Evolutionary conservation across 148 eudicot genomes (phyloP).

Genomic region (Bassia scoparia): DNA sequence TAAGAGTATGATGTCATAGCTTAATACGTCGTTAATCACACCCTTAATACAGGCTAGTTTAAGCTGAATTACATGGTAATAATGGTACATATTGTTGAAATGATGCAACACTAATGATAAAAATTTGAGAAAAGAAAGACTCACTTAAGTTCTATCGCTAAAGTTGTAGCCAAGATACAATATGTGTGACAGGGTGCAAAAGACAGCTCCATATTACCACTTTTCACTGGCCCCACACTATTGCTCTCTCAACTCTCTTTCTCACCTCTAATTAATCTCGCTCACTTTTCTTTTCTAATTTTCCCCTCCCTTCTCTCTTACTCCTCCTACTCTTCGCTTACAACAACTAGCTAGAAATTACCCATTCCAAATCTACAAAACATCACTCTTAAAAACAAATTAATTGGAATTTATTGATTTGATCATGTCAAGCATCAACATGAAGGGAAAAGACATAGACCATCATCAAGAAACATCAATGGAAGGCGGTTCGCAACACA

Average conservation of each 20-base stretch:
- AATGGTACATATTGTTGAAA: too few species aligned
- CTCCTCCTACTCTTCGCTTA: too few species aligned
- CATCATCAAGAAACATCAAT: slow-evolving; percentile 3
- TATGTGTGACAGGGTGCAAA: slow-evolving; percentile 31
- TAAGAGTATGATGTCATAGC: too few species aligned
- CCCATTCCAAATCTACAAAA: too few species aligned
- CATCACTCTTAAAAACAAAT: too few species aligned
- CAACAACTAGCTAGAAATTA: too few species aligned
- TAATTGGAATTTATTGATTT: neutral
- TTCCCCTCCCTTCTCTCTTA: slow-evolving; percentile 6
- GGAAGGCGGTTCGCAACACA: neutral
- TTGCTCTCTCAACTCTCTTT: too few species aligned
- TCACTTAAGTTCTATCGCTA: slow-evolving; percentile 36
- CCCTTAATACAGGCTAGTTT: too few species aligned
- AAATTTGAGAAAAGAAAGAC: too few species aligned
- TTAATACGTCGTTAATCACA: too few species aligned
- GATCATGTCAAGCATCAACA: slow-evolving; percentile 38
- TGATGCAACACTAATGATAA: too few species aligned
- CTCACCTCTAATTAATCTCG: slow-evolving; percentile 28
- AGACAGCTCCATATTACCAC: slow-evolving; percentile 41
- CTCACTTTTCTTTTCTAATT: neutral
- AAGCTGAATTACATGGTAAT: too few species aligned
- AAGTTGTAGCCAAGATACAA: slow-evolving; percentile 19
- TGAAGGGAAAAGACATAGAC: slow-evolving; percentile 32
- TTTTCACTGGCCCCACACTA: slow-evolving; percentile 44